Conservation (phyloP, 1,284 basidiomycete species). For the Leccinum huronense region DNA sequence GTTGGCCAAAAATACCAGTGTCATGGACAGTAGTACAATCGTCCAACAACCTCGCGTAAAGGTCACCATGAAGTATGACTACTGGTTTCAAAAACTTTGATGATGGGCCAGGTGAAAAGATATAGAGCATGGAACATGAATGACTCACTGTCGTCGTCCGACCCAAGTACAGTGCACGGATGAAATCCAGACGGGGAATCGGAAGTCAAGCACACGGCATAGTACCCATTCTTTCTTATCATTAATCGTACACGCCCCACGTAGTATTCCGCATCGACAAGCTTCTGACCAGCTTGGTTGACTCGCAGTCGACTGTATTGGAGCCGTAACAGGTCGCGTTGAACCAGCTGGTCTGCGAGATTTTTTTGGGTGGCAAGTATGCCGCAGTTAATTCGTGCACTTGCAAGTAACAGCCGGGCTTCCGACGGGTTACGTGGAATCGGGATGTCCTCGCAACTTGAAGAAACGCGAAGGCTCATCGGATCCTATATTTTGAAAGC, state of each 20-base stretch:
- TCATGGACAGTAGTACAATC: too few relatives aligned
- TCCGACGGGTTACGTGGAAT: background rate
- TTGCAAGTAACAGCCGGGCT: background rate
- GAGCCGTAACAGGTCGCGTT: background rate
- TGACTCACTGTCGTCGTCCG: background rate
- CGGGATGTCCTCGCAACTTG: background rate
- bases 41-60: too few relatives aligned
- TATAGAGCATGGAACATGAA: background rate
- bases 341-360: background rate
- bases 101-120: too few relatives aligned
- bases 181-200: background rate
- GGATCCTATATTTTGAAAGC: background rate
- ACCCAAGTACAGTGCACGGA: background rate
- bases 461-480: background rate
- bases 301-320: background rate
- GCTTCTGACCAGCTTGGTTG: background rate
- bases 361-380: background rate
- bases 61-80: too few relatives aligned
- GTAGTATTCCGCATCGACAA: background rate
- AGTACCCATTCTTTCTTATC: background rate
- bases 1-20: too few relatives aligned
- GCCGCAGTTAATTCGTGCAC: background rate
- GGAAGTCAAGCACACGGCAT: background rate
- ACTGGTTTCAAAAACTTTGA: too few relatives aligned
- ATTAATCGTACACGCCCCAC: background rate